These are phyloP conservation scores for Rosa persica DNA, from an alignment of 306 rosid genomes.

Conservation along the genomic window DNA sequence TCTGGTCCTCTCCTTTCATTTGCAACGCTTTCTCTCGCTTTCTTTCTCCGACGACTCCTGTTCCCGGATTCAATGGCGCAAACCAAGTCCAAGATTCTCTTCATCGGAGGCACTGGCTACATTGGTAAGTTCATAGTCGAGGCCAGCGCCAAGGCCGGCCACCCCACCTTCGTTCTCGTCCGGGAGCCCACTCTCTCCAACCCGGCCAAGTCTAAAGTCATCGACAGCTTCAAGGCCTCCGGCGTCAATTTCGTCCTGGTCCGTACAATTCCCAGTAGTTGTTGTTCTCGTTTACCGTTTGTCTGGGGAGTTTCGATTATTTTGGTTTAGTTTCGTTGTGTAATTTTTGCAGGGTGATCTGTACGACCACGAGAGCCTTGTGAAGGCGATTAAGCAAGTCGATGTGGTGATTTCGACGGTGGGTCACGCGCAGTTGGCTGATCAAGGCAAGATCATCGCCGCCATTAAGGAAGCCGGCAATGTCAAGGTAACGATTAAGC, in stretches of 20 bases:
- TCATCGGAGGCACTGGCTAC: conserved; percentile 43
- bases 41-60: neutral
- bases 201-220: conserved; percentile 26
- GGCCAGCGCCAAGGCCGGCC: conserved; percentile 45
- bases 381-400: conserved; percentile 42
- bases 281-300: neutral
- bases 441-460: conserved; percentile 35
- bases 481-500: conserved; percentile 24
- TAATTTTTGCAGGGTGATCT: conserved; percentile 31
- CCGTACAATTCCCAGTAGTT: neutral
- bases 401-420: conserved; percentile 44
- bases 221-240: conserved; percentile 30
- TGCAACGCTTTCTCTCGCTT: neutral
- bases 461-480: conserved; percentile 48
- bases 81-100: conserved; percentile 33
- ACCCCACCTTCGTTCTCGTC: conserved; percentile 33
- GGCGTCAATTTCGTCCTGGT: conserved; percentile 29
- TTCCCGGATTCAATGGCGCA: conserved; percentile 8
- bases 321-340: neutral
- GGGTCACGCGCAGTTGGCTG: conserved; percentile 25
- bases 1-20: neutral
- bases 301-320: neutral
- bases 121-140: conserved; percentile 41
- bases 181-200: conserved; percentile 31
- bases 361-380: conserved; percentile 30